These are phyloP conservation scores for Spatholobus suberectus DNA, from an alignment of 306 rosid genomes.

Conservation along the genomic window DNA sequence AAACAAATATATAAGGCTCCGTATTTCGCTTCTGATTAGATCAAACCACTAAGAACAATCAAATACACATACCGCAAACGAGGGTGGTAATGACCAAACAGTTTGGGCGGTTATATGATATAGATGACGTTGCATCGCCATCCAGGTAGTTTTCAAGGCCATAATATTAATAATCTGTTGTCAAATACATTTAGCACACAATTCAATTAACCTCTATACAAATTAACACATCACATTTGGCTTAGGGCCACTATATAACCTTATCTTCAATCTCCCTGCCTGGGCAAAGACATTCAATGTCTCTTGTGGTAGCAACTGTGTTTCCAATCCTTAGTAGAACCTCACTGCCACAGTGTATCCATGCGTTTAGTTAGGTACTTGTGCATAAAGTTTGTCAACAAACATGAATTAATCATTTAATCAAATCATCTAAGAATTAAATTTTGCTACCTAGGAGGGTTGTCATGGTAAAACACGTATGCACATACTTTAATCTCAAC, in stretches of 20 bases:
- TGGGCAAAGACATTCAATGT: background rate
- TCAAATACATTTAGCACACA: background rate
- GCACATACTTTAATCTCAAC: background rate
- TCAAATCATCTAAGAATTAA: background rate
- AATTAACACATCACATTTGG: background rate
- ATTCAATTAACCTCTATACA: background rate
- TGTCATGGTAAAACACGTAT: background rate
- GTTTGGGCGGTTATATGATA: background rate
- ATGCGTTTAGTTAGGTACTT: background rate
- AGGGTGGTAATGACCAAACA: background rate
- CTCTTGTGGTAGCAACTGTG: background rate
- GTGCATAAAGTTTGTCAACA: background rate
- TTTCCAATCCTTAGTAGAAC: background rate
- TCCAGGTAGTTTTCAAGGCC: background rate
- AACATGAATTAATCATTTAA: background rate
- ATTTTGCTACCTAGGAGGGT: background rate
- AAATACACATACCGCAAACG: background rate
- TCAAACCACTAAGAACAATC: background rate
- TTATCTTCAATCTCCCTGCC: background rate
- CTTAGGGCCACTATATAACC: background rate
- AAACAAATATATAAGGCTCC: background rate
- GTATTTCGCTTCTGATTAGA: background rate
- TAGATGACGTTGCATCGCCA: too few species aligned
- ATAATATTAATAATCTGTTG: background rate
- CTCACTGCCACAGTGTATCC: background rate